phyloP scores from a whole-genome alignment of 768 basidiomycete species.

The Panaeolus cyanescens region DNA sequence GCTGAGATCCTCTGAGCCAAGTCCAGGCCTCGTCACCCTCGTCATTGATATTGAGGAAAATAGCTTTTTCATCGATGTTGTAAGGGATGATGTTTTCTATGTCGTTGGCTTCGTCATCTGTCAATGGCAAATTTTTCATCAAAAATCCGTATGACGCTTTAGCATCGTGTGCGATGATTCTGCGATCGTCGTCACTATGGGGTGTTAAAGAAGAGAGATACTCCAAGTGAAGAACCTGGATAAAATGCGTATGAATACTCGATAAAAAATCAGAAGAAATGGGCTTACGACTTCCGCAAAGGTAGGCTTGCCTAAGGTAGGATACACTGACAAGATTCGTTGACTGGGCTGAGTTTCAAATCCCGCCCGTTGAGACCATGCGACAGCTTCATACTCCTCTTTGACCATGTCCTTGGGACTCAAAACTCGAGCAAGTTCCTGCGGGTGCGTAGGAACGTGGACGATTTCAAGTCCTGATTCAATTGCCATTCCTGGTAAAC shows the following conservation, averaged over 20 bases:
- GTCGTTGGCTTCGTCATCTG: conserved; percentile 4
- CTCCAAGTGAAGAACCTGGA: conserved; percentile 43
- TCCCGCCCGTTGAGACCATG: conserved; percentile 51
- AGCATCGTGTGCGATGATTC: conserved; percentile 36
- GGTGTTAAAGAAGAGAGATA: conserved; percentile 32
- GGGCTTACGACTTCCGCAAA: conserved; percentile 43
- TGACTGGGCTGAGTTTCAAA: conserved; percentile 29
- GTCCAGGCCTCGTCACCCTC: conserved; percentile 33
- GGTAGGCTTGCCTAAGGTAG: conserved; percentile 39
- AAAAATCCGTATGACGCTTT: conserved; percentile 47
- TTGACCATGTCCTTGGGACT: conserved; percentile 40
- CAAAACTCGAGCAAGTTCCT: conserved; percentile 32
- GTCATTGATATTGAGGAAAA: conserved; percentile 52
- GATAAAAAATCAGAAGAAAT: neutral
- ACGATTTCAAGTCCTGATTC: conserved; percentile 12
- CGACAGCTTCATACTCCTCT: conserved; percentile 37
- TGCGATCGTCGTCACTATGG: conserved; percentile 22
- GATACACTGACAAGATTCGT: conserved; percentile 34
- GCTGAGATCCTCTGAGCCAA: conserved; percentile 38
- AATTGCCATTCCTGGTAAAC: conserved; percentile 10
- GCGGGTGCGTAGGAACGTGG: conserved; percentile 21
- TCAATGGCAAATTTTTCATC: conserved; percentile 17
- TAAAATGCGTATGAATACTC: neutral
- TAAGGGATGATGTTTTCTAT: conserved; percentile 18
- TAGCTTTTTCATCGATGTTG: conserved; percentile 15